A percentile compares a stretch with the other conserved stretches of the same genome.
These are phyloP conservation scores for Salix purpurea DNA, from an alignment of 345 rosid genomes.

Conservation along the genomic window DNA sequence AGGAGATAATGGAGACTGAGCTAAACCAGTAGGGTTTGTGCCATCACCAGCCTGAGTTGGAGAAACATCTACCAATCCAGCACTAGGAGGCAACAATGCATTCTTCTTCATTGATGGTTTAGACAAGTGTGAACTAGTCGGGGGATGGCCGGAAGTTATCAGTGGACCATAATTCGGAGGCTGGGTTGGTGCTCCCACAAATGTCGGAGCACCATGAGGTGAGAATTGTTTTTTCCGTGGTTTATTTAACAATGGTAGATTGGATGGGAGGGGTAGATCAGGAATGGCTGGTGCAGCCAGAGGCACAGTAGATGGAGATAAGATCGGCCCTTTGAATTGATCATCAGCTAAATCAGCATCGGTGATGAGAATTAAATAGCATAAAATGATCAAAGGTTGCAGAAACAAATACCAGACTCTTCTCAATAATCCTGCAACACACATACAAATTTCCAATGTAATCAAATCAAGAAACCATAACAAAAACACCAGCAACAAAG, in stretches of 20 bases:
- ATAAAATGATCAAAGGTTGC: conserved; percentile 37
- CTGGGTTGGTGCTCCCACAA: conserved; percentile 39
- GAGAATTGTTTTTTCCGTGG: conserved; percentile 37
- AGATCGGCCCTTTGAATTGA: conserved; percentile 25
- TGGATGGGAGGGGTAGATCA: conserved; percentile 47
- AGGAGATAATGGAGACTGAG: conserved; percentile 86
- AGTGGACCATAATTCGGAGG: conserved; percentile 60
- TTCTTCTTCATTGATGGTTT: conserved; percentile 58
- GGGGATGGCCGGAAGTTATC: conserved; percentile 54
- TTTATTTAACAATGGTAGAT: conserved; percentile 38
- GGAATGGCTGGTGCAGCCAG: conserved; percentile 38
- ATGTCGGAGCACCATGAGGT: conserved; percentile 37
- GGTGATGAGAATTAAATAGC: conserved; percentile 31
- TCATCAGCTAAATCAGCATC: conserved; percentile 36
- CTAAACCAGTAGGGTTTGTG: conserved; percentile 48
- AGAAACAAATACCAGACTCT: conserved; percentile 24
- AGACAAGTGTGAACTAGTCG: conserved; percentile 56
- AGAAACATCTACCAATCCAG: conserved; percentile 57
- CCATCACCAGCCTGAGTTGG: conserved; percentile 58
- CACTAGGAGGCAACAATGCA: conserved; percentile 46
- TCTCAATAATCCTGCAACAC: conserved; percentile 42
- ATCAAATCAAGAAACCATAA: neutral
- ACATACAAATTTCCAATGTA: conserved; percentile 6
- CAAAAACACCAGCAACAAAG: neutral
- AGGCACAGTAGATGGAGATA: conserved; percentile 41